Percentiles rank a stretch among this genome's conserved stretches.
These are phyloP conservation scores for Xylaria castorea DNA, from an alignment of 495 filamentous ascomycete genomes.

Conservation along the genomic window DNA sequence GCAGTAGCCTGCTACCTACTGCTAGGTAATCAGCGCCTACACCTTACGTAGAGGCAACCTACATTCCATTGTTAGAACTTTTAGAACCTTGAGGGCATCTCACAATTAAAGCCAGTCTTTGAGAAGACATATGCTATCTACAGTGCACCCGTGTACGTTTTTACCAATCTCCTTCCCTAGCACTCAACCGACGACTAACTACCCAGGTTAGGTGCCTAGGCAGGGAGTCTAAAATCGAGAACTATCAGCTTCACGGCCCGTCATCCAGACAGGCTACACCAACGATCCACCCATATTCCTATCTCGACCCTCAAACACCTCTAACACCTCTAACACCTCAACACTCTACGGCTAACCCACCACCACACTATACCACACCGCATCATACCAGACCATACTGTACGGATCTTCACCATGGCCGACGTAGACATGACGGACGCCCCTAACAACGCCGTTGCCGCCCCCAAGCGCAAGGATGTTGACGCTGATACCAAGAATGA, in stretches of 20 bases:
- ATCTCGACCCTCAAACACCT: not conserved
- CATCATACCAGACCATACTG: not conserved
- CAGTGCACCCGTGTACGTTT: constrained; percentile 1
- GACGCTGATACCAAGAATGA: constrained; percentile 65
- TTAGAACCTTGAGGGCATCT: constrained; percentile 8
- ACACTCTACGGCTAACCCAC: not conserved
- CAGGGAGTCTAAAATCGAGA: not conserved
- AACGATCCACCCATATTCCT: not conserved
- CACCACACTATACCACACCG: not conserved
- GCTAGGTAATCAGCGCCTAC: not conserved
- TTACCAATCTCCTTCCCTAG: not conserved
- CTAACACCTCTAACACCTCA: not conserved
- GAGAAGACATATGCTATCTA: not conserved
- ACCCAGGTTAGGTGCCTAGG: too few species aligned
- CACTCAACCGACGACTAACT: not conserved
- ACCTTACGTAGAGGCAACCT: not conserved
- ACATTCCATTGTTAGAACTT: not conserved
- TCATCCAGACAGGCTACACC: constrained; percentile 3
- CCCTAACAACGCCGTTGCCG: constrained; percentile 54
- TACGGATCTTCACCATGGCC: constrained; percentile 66
- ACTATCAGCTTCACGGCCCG: not conserved
- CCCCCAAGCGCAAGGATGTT: constrained; percentile 57
- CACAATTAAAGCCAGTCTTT: not conserved
- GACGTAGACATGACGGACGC: constrained; percentile 98
- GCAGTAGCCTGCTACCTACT: not conserved